Base-by-base conservation (phyloP, 345 rosid genomes). In the Cardiospermum halicacabum region DNA sequence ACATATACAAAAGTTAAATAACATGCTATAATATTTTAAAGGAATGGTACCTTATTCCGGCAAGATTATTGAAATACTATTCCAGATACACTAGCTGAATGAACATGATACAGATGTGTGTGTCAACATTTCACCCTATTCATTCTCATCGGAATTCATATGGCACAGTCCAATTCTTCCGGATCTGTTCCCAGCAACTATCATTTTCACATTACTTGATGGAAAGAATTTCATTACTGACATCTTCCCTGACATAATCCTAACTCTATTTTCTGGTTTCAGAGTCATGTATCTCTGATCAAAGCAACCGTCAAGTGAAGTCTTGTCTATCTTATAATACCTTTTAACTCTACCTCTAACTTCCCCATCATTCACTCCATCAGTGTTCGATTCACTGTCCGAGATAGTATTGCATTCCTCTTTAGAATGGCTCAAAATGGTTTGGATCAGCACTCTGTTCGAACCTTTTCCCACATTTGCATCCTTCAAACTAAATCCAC, bases 151-250 rank as follows among this genome's bases (percentile, higher is more conserved):
- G n/a, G n/a, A n/a, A 24, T 66, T 78, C 78, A 82, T 42, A 78
- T 90, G 84, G 97, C 98, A 90, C 68, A 86, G 88, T 21, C 82
- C 81, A 40, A 90, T 67, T 62, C 88, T 65, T 27, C 98, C 98
- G 42, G 31, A 50, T 69, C 80, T 81, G 64, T 77, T 85, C 42
- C 98, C 98, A 0, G 80, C 94, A 19, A 76, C 84, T 75, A 90
- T 43, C 85, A 93, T 80, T 56, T 78, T 90, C 73, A 77, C 56
- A 76, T 78, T 68, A 37, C 58, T 65, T 45, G 80, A 63, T 56
- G 97, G 96, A 61, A 82, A 76, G 59, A 88, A 90, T 70, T 74
- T 84, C 43, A 84, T 83, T 48, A 57, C 58, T 71, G 74, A 73
- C 66, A 78, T 72, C 74, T 87, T 82, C 56, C 87, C 87, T 3